Conservation (phyloP, 2,329 filamentous ascomycete species). For the Cercospora sp. region DNA sequence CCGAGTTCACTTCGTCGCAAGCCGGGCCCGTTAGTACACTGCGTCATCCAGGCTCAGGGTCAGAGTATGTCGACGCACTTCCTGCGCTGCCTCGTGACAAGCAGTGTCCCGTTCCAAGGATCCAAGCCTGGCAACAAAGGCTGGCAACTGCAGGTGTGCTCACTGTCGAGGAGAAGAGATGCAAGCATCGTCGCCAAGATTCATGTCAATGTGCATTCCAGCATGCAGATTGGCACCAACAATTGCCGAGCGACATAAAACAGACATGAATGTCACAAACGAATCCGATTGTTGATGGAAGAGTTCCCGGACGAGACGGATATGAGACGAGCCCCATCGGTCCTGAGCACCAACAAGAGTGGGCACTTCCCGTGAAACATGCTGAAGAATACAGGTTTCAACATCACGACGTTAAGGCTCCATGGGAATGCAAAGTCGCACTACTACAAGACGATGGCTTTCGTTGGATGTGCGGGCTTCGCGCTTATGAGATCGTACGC, state of each 20-base stretch:
- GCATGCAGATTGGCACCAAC: not conserved
- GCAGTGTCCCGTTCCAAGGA: not conserved
- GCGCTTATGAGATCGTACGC: too few species aligned
- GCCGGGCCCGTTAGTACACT: not conserved
- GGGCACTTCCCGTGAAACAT: not conserved
- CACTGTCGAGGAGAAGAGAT: not conserved
- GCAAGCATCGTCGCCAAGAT: not conserved
- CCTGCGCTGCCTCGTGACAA: not conserved
- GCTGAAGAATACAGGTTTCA: not conserved
- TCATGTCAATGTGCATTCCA: not conserved
- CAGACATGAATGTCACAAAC: not conserved
- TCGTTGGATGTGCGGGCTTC: too few species aligned
- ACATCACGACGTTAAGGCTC: not conserved
- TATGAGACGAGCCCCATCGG: not conserved
- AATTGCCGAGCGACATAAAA: not conserved
- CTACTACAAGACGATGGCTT: too few species aligned
- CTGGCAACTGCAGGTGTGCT: not conserved
- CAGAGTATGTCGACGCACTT: not conserved
- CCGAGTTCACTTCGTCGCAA: too few species aligned
- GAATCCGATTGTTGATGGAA: not conserved
- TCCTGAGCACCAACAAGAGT: not conserved
- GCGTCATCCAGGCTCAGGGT: not conserved
- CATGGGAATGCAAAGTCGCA: too few species aligned
- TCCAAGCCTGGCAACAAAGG: not conserved
- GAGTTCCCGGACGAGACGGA: not conserved